Percentiles rank a stretch among this genome's conserved stretches.
Evolutionary conservation across 148 eudicot genomes (phyloP).

Genomic region (Selenicereus undatus): DNA sequence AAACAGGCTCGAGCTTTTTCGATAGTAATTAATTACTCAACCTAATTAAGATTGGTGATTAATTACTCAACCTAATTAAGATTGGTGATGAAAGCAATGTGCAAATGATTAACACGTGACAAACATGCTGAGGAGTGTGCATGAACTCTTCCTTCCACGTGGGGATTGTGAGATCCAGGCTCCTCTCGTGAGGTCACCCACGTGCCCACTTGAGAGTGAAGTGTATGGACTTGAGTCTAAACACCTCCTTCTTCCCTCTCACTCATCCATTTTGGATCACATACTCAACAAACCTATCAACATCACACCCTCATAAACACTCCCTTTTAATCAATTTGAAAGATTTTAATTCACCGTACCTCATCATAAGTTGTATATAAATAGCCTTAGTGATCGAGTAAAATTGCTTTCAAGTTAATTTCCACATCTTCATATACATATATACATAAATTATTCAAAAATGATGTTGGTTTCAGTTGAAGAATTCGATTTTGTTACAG

Average conservation of each 20-base stretch:
- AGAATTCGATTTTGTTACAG: neutral
- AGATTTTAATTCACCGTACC: neutral
- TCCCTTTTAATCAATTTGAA: neutral
- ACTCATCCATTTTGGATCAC: constrained; percentile 25
- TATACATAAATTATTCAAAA: too few species aligned
- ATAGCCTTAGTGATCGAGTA: neutral
- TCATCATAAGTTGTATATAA: neutral
- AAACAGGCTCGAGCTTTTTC: too few species aligned
- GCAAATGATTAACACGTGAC: constrained; percentile 25
- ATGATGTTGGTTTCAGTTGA: constrained; percentile 8
- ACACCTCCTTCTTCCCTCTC: constrained; percentile 10
- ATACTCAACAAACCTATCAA: neutral
- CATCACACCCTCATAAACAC: neutral
- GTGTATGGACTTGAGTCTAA: constrained; percentile 18
- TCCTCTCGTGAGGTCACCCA: constrained; percentile 27
- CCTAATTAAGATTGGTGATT: too few species aligned
- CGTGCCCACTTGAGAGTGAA: constrained; percentile 23
- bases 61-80: too few species aligned
- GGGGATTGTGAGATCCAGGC: constrained; percentile 26
- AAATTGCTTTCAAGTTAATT: neutral
- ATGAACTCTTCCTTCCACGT: constrained; percentile 30
- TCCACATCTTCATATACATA: neutral
- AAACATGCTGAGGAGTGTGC: constrained; percentile 33
- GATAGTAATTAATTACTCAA: too few species aligned
- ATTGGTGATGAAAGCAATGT: neutral